A percentile compares a stretch with the other conserved stretches of the same genome.
Conservation (phyloP, 1,284 basidiomycete species). For the Pyrrhoderma noxium region DNA sequence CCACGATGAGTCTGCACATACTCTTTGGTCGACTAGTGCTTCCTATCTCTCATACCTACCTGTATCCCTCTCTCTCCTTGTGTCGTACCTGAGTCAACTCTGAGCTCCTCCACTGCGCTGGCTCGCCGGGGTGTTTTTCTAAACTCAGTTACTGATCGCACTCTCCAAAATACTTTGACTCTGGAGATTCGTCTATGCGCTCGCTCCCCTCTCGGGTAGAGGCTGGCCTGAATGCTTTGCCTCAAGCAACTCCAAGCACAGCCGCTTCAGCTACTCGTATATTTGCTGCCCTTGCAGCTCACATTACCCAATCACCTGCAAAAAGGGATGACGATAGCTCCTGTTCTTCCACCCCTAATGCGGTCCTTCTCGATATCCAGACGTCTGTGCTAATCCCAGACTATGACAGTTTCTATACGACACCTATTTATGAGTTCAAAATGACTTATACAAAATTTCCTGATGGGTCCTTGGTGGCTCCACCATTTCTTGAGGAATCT, state of each 20-base stretch:
- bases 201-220: constrained; percentile 2
- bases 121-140: neutral
- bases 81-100: too few relatives aligned
- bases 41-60: too few relatives aligned
- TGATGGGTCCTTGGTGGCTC: constrained; percentile 55
- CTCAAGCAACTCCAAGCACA: neutral
- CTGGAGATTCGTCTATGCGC: neutral
- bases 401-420: constrained; percentile 38
- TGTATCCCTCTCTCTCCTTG: too few relatives aligned
- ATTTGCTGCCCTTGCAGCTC: neutral
- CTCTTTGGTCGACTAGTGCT: too few relatives aligned
- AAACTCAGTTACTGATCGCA: neutral
- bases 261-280: neutral
- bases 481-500: constrained; percentile 39
- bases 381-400: constrained; percentile 45
- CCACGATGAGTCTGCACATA: too few relatives aligned
- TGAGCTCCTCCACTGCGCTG: neutral
- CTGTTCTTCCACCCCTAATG: constrained; percentile 23
- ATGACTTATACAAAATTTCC: constrained; percentile 41
- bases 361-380: constrained; percentile 42
- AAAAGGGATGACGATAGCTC: neutral
- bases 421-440: constrained; percentile 37
- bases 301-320: constrained; percentile 6
- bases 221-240: neutral
- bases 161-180: neutral